Base-by-base conservation (phyloP, 768 basidiomycete genomes). In the Trametes sanguinea region DNA sequence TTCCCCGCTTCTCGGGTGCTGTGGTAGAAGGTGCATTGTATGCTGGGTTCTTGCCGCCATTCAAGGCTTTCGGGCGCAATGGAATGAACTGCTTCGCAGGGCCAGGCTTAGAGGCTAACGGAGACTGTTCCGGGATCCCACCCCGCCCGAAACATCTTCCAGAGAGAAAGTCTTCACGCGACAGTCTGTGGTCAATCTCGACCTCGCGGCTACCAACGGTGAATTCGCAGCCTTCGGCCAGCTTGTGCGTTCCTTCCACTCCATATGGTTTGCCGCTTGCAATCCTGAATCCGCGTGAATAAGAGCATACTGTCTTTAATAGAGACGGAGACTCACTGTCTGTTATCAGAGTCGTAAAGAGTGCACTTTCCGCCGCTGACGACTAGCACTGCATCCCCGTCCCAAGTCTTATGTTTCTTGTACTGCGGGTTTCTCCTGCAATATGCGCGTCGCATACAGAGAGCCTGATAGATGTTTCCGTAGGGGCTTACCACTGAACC, bases 401-500 rank as follows among this genome's bases (percentile, higher is more conserved):
- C 92, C 94, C 94, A 95, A 0, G 89, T 93, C 72, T 94, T 93
- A 69, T 94, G 87, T 74, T 95, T 95, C 76, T 85, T 90, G 42
- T 79, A 77, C 72, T 92, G 89, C 46, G 81, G 86, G 47, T 76
- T 81, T 61, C 89, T 76, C 89, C 88, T 90, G 35, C 35, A 37
- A 11, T 37, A 6, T 37, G 35, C 35, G 35, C 35, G 35, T 37
- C 35, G 35, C 6, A 11, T 37, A 6, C 35, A 37, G 39, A 32
- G 44, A 27, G 43, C 27, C 44, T 50, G 54, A 51, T 35, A 66
- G 47, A 17, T 51, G 9, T 47, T 22, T 7, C 42, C 4, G 33
- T 11, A 11, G 35, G 35, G 46, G 65, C 72, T 44, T 72, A 88
- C 90, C 91, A 92, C 74, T 90, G 89, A 39, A 90, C 84, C 81